These are phyloP conservation scores for Salvia splendens DNA, from an alignment of 257 asterid species.

Conservation along the genomic window DNA sequence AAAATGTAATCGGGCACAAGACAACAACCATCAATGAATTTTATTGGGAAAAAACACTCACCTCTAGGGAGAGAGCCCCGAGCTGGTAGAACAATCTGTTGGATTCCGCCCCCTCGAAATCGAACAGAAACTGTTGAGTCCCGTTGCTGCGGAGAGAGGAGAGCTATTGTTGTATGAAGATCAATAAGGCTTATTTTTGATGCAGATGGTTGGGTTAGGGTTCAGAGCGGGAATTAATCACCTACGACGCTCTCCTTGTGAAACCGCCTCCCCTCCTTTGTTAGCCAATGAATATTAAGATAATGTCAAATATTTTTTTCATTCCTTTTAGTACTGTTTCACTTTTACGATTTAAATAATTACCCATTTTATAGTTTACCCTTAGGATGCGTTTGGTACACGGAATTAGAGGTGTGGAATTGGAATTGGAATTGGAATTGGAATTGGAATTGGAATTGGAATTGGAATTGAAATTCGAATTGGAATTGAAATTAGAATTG, in stretches of 20 bases:
- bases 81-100: conserved; percentile 9
- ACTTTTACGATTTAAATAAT: no score
- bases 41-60: conserved; percentile 10
- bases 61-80: conserved; percentile 21
- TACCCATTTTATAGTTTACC: no score
- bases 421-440: no score
- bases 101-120: conserved; percentile 18
- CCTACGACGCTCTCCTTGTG: conserved; percentile 28
- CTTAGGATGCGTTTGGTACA: no score
- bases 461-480: no score
- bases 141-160: conserved; percentile 18
- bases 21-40: neutral
- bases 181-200: conserved; percentile 2
- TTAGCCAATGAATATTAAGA: neutral
- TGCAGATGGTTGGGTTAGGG: conserved; percentile 36
- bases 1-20: conserved; percentile 2
- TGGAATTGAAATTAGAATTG: no score
- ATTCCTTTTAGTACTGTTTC: no score
- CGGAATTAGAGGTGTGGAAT: no score
- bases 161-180: conserved; percentile 10
- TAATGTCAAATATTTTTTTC: no score
- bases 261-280: neutral
- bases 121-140: conserved; percentile 18
- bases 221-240: conserved; percentile 36
- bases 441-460: no score